These are phyloP conservation scores for Penicillium coffeae DNA, from an alignment of 495 filamentous ascomycete genomes.

Conservation along the genomic window DNA sequence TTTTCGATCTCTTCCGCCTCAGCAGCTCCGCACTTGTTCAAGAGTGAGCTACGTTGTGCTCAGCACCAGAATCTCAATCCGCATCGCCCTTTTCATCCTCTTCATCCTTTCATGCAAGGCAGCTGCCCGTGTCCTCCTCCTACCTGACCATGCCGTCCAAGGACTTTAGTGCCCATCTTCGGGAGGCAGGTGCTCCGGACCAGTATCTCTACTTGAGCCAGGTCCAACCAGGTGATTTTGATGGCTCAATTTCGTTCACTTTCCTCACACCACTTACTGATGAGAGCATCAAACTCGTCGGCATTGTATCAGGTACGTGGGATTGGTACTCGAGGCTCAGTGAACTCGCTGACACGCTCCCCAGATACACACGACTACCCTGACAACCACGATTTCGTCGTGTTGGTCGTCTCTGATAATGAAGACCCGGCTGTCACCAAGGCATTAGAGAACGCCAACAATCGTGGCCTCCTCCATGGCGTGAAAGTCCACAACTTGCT, in stretches of 20 bases:
- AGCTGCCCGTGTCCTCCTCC: too few species aligned
- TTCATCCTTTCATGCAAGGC: background rate
- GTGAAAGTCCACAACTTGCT: conserved; percentile 32
- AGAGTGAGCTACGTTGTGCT: too few species aligned
- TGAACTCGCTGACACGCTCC: conserved; percentile 1
- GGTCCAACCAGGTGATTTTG: conserved; percentile 54
- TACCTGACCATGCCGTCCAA: conserved; percentile 57
- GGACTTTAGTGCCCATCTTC: conserved; percentile 51
- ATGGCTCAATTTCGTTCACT: conserved; percentile 59
- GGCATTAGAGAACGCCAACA: conserved; percentile 41
- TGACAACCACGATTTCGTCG: conserved; percentile 52
- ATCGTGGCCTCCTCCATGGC: conserved; percentile 15
- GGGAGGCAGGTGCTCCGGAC: conserved; percentile 29
- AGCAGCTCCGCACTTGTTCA: too few species aligned
- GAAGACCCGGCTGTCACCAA: conserved; percentile 40
- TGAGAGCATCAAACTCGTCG: conserved; percentile 45
- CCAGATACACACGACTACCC: conserved; percentile 65
- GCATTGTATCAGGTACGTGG: conserved; percentile 52
- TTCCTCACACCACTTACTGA: conserved; percentile 28
- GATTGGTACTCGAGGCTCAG: background rate
- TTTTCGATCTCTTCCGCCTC: background rate
- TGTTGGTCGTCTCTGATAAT: conserved; percentile 55
- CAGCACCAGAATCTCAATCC: too few species aligned
- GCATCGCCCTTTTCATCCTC: background rate
- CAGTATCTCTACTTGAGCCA: conserved; percentile 36